Evolutionary conservation across 495 filamentous ascomycete species (phyloP).

Genomic region (Penicillium bovifimosum): DNA sequence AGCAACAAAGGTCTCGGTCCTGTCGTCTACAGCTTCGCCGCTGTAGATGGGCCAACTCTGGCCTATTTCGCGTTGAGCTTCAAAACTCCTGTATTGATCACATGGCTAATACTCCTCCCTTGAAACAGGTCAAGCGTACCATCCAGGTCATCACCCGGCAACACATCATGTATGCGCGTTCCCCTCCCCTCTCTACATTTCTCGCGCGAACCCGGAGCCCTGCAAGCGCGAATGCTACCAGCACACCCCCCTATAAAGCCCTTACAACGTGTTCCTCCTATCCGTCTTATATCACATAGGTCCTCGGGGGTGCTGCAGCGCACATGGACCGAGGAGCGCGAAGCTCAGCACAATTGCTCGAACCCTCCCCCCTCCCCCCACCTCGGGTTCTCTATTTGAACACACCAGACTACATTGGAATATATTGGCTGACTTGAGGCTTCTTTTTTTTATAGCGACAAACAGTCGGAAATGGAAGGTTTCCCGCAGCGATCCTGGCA

Average conservation of each 20-base stretch:
- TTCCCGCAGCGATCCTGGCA: conserved; percentile 80
- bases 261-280: neutral
- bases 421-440: conserved; percentile 5
- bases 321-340: neutral
- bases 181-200: conserved; percentile 1
- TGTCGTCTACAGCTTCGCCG: neutral
- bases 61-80: neutral
- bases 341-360: neutral
- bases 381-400: neutral
- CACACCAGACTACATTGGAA: neutral
- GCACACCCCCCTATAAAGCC: neutral
- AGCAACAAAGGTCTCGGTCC: neutral
- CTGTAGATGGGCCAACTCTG: neutral
- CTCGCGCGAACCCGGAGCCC: neutral
- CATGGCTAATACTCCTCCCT: neutral
- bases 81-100: neutral
- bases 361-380: conserved; percentile 2
- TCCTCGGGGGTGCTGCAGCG: neutral
- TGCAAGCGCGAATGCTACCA: neutral
- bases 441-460: conserved; percentile 35
- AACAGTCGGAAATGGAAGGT: conserved; percentile 72
- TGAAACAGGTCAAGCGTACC: conserved; percentile 69
- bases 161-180: conserved; percentile 66
- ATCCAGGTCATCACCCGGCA: conserved; percentile 93
- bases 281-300: neutral